phyloP scores from a whole-genome alignment of 2,329 filamentous ascomycete species.

The Scedosporium aurantiacum region DNA sequence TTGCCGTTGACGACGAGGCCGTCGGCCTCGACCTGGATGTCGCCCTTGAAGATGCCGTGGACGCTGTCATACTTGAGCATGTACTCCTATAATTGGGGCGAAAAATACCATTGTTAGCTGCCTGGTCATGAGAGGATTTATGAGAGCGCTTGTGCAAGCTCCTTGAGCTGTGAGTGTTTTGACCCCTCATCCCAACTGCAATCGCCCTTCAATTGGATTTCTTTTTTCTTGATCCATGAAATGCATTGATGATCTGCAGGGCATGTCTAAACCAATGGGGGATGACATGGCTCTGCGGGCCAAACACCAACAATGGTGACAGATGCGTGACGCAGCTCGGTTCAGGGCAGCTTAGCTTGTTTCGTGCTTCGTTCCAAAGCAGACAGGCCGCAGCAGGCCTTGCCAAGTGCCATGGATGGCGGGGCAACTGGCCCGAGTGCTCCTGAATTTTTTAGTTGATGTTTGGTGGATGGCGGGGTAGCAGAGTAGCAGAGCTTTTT shows the following conservation, averaged over 20 bases:
- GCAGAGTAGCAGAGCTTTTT: background rate
- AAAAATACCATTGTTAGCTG: background rate
- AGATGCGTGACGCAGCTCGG: too few species aligned
- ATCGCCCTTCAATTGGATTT: background rate
- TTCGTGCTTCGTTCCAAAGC: too few species aligned
- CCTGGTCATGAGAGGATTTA: background rate
- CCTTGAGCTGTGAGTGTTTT: background rate
- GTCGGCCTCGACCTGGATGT: slow-evolving; percentile 59
- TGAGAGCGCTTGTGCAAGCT: background rate
- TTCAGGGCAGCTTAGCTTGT: too few species aligned
- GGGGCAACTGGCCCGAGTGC: background rate
- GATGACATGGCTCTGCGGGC: background rate
- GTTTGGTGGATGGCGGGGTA: background rate
- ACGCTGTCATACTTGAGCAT: slow-evolving; percentile 99
- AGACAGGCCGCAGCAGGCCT: background rate
- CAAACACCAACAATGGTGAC: background rate
- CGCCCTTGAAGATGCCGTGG: slow-evolving; percentile 94
- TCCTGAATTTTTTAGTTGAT: background rate
- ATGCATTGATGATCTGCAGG: background rate
- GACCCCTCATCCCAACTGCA: background rate
- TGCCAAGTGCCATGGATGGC: background rate
- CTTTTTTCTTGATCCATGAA: background rate
- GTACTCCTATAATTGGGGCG: slow-evolving; percentile 56
- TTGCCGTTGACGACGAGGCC: slow-evolving; percentile 88
- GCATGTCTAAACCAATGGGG: background rate